Evolutionary conservation across 208 protist species (phyloP), one percentile per base, ranked within the genome.

Genomic region (Trypanosoma cruzi): DNA sequence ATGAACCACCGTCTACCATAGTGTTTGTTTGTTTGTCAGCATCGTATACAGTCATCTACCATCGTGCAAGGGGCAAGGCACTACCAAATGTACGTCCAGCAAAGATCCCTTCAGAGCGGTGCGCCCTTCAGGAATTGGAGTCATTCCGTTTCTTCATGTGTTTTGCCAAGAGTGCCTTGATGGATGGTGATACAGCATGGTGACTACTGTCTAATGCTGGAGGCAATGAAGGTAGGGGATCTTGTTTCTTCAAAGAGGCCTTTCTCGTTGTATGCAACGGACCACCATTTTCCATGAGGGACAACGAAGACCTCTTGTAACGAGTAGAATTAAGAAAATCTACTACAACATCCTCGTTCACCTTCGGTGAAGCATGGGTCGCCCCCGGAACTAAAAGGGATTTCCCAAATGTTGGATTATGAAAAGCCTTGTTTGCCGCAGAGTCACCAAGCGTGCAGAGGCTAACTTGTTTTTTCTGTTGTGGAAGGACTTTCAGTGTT

Each of bases 111-210:
- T 13, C 46, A 14, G 11, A 3, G 16, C 46, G 11, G 18, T 4
- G 46, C 20, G 46, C 13, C 4, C 5, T 24, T 68, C 28, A 64
- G 22, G 40, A 29, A 52, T 46, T 32, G 13, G 31, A 32, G 22
- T 42, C 22, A 24, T 52, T 42, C 46, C 24, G 44, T 32, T 52
- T 34, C 18, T 71, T 65, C 34, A 72, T 67, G 70, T 86, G 80
- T 55, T 84, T 89, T n/a, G 87, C 82, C 46, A 93, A 60, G 20
- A 93, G 65, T 28, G 87, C 76, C 64, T 84, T 81, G 32, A 88
- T 85, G 4, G 87, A 85, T n/a, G 84, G 81, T n/a, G 84, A 89
- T 0, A 85, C 78, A 0, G 60, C 50, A 48, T 62, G 63, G 20
- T 61, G 28, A 13, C 58, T 57, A n/a, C 29, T 56, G 26, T 24